Conservation (phyloP, 2,329 filamentous ascomycete species). For the Talaromyces sp. region DNA sequence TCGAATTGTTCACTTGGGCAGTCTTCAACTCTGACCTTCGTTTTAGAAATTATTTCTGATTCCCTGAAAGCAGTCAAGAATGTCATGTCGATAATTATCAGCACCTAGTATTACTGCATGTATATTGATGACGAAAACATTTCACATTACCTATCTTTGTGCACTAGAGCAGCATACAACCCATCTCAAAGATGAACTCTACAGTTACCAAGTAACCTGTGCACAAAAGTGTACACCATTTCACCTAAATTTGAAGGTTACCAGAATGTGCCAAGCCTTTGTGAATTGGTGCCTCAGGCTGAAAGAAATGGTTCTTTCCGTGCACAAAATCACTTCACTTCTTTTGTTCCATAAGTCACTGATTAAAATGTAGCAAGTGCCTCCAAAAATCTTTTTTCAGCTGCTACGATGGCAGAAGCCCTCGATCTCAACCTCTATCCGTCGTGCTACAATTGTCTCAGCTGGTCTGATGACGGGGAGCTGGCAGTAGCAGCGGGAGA, state of each 20-base stretch:
- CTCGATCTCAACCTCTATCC: constrained; percentile 48
- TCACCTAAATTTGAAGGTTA: not conserved
- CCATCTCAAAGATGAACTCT: too few relatives aligned
- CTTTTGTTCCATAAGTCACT: not conserved
- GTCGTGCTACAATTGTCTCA: constrained; percentile 50
- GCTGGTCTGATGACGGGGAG: constrained; percentile 58
- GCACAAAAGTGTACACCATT: not conserved
- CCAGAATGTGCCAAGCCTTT: constrained; percentile 14
- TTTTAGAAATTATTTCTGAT: not conserved
- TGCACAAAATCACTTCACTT: not conserved
- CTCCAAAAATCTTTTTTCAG: not conserved
- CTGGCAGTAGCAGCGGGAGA: constrained; percentile 57
- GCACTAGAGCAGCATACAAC: not conserved
- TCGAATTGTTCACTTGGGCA: not conserved
- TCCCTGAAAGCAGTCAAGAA: not conserved
- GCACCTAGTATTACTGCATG: not conserved
- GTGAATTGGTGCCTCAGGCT: not conserved
- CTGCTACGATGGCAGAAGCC: constrained; percentile 14
- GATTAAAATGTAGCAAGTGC: not conserved
- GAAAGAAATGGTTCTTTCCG: not conserved
- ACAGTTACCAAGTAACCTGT: not conserved
- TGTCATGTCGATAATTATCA: not conserved
- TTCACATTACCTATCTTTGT: not conserved
- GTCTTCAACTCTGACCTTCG: not conserved
- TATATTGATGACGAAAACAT: constrained; percentile 1